phyloP scores from a whole-genome alignment of 1,284 basidiomycete genomes.

The Pseudozyma sp. region DNA sequence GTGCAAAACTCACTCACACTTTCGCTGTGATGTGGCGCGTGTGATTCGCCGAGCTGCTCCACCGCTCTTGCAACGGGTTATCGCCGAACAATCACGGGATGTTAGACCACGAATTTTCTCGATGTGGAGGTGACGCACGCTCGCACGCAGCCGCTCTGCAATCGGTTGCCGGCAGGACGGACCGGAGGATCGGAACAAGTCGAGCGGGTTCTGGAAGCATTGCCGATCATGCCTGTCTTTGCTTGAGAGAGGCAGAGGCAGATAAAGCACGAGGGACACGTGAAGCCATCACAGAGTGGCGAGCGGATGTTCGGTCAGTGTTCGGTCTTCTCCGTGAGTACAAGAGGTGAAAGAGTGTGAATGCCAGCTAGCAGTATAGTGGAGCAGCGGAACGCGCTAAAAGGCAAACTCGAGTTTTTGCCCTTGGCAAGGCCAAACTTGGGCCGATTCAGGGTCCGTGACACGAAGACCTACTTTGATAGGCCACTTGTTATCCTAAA shows the following conservation, averaged over 20 bases:
- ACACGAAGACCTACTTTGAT: too few relatives aligned
- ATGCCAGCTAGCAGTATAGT: too few relatives aligned
- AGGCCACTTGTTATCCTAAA: too few relatives aligned
- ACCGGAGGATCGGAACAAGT: too few relatives aligned
- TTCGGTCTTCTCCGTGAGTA: constrained; percentile 8
- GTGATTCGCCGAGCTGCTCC: constrained; percentile 3
- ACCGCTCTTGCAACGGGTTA: background rate
- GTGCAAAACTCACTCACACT: background rate
- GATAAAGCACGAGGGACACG: too few relatives aligned
- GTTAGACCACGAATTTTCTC: background rate
- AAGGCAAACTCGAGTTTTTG: too few relatives aligned
- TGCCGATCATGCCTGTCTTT: too few relatives aligned
- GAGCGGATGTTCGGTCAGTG: constrained; percentile 7
- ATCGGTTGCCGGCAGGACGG: too few relatives aligned
- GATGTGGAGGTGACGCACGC: constrained; percentile 3
- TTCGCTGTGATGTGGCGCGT: background rate
- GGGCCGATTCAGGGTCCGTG: too few relatives aligned
- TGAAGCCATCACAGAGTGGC: background rate
- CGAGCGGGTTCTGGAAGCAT: background rate
- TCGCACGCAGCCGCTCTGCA: too few relatives aligned
- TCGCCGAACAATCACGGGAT: background rate
- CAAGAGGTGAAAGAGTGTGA: background rate
- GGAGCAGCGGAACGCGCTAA: background rate
- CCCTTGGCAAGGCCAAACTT: too few relatives aligned
- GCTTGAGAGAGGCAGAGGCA: too few relatives aligned